A percentile compares a stretch with the other conserved stretches of the same genome.
These are phyloP conservation scores for Adansonia gregorii DNA, from an alignment of 441 rosid genomes.

Conservation along the genomic window DNA sequence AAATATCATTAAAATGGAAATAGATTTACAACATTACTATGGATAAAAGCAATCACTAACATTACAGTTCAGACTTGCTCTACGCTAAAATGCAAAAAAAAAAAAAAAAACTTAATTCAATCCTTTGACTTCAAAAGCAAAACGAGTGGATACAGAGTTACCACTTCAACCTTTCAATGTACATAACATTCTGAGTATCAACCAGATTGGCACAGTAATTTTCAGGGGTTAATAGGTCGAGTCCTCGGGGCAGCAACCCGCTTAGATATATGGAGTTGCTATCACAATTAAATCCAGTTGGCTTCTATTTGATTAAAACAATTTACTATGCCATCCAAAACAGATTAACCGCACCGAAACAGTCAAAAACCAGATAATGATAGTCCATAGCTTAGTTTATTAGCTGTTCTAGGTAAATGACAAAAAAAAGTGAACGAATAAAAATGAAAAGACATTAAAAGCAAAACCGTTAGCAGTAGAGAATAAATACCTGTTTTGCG, in stretches of 20 bases:
- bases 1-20: slow-evolving; percentile 16
- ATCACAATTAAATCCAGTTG: not conserved
- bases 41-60: not conserved
- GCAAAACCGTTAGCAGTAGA: slow-evolving; percentile 4
- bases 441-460: not conserved
- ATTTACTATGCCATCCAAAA: not conserved
- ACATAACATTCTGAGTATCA: not conserved
- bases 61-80: not conserved
- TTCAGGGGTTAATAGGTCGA: not conserved
- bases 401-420: not conserved
- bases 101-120: not conserved
- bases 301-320: not conserved
- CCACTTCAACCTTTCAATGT: not conserved
- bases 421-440: not conserved
- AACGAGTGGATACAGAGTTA: not conserved
- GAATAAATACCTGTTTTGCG: slow-evolving; percentile 73
- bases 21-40: not conserved
- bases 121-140: not conserved
- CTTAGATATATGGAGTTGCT: not conserved
- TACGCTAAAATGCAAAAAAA: too few relatives aligned
- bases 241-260: not conserved
- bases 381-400: not conserved
- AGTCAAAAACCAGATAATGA: not conserved
- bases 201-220: not conserved
- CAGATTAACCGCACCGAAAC: not conserved